These are phyloP conservation scores for Teratosphaeria viscida DNA, from an alignment of 2,329 filamentous ascomycete genomes.

Conservation along the genomic window DNA sequence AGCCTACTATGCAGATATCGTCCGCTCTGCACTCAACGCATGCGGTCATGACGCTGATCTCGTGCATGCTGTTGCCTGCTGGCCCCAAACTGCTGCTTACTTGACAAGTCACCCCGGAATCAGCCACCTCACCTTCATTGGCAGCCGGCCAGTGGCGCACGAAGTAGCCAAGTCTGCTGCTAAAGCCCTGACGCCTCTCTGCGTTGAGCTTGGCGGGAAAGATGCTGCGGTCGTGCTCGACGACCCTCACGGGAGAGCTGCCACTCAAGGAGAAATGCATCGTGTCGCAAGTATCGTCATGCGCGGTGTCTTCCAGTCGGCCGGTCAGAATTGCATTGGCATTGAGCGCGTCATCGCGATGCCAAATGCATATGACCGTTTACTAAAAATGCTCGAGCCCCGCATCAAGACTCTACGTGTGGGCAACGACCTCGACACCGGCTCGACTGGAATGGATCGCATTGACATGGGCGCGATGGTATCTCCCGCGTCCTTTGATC, in stretches of 20 bases:
- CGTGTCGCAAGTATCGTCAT: conserved; percentile 75
- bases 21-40: conserved; percentile 64
- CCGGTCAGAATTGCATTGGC: conserved; percentile 95
- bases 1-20: conserved; percentile 68
- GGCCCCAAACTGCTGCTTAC: conserved; percentile 70
- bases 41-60: conserved; percentile 76
- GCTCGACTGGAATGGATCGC: conserved; percentile 7
- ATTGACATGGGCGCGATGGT: conserved; percentile 87
- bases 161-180: conserved; percentile 80
- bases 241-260: conserved; percentile 44
- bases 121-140: conserved; percentile 90
- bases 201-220: conserved; percentile 89
- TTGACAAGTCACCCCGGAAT: conserved; percentile 78
- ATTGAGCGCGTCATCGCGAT: conserved; percentile 85
- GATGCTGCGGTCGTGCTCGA: conserved; percentile 86
- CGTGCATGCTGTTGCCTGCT: conserved; percentile 77
- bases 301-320: conserved; percentile 86
- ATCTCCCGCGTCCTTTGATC: conserved; percentile 62
- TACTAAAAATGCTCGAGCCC: conserved; percentile 60
- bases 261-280: conserved; percentile 41
- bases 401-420: conserved; percentile 65
- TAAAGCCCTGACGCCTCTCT: conserved; percentile 73
- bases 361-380: conserved; percentile 61
- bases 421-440: conserved; percentile 52
- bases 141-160: conserved; percentile 75